A percentile compares a stretch with the other conserved stretches of the same genome.
Evolutionary conservation across 2,329 filamentous ascomycete species (phyloP).

Genomic region (Venturia nashicola): DNA sequence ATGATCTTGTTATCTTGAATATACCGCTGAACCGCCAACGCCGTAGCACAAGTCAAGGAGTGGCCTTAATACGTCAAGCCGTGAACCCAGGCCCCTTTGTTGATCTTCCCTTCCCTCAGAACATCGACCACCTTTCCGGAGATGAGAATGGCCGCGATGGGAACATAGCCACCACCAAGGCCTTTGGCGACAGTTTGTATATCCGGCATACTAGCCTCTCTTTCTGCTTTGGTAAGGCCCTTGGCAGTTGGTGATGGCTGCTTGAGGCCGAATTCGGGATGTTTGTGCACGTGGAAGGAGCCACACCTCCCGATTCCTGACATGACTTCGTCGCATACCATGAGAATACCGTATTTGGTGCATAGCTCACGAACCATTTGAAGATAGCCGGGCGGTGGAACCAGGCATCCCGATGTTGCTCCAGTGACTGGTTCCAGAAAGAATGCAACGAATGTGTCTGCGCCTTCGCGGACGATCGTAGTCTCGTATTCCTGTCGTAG

Average conservation of each 20-base stretch:
- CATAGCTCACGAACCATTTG: conserved; percentile 56
- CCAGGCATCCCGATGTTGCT: conserved; percentile 53
- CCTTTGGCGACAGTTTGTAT: conserved; percentile 56
- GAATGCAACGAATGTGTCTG: conserved; percentile 57
- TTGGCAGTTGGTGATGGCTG: neutral
- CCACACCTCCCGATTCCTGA: conserved; percentile 51
- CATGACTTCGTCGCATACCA: conserved; percentile 73
- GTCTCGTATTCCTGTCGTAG: conserved; percentile 53
- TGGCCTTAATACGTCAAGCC: conserved; percentile 24
- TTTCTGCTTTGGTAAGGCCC: neutral
- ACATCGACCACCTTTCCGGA: conserved; percentile 1
- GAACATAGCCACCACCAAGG: conserved; percentile 21
- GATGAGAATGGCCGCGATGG: conserved; percentile 5
- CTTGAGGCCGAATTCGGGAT: conserved; percentile 15
- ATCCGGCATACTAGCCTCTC: conserved; percentile 45
- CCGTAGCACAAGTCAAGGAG: conserved; percentile 27
- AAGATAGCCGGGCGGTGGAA: conserved; percentile 56
- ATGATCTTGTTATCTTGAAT: conserved; percentile 25
- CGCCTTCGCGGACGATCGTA: conserved; percentile 52
- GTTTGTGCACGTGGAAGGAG: conserved; percentile 49
- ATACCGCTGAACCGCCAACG: conserved; percentile 29
- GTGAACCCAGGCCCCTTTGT: conserved; percentile 1
- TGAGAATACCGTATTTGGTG: conserved; percentile 54
- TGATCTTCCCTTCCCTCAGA: neutral
- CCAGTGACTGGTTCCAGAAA: conserved; percentile 62